These are phyloP conservation scores for Sporothrix mexicana DNA, from an alignment of 2,329 filamentous ascomycete genomes.

Conservation along the genomic window DNA sequence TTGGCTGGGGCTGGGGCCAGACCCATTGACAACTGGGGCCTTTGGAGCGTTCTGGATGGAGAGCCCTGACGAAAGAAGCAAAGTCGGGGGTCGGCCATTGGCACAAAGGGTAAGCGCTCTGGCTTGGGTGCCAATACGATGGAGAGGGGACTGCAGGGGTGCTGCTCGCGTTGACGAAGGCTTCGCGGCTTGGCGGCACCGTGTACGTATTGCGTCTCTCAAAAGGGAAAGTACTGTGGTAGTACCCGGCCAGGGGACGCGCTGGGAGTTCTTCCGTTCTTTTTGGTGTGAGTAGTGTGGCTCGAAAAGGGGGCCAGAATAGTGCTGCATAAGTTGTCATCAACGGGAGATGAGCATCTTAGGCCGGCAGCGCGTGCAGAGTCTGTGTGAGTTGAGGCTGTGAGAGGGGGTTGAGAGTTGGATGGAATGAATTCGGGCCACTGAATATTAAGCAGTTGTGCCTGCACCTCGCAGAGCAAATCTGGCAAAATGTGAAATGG, in stretches of 20 bases:
- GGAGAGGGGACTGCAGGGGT: conserved; percentile 25
- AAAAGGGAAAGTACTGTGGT: background rate
- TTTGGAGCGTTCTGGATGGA: conserved; percentile 24
- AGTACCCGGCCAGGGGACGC: conserved; percentile 8
- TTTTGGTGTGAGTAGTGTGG: background rate
- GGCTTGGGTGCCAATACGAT: conserved; percentile 26
- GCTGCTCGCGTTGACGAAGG: background rate
- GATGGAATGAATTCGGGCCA: too few relatives aligned
- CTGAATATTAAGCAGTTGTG: background rate
- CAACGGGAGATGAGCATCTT: conserved; percentile 33
- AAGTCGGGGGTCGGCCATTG: conserved; percentile 19
- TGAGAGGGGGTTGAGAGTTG: background rate
- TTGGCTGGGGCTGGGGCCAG: conserved; percentile 12
- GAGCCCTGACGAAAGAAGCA: conserved; percentile 19
- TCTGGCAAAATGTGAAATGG: too few relatives aligned
- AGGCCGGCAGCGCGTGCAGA: conserved; percentile 11
- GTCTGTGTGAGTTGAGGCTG: conserved; percentile 28
- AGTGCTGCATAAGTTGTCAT: conserved; percentile 31
- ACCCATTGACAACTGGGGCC: conserved; percentile 18
- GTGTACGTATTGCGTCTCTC: background rate
- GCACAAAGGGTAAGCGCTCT: conserved; percentile 19
- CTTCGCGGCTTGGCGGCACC: conserved; percentile 24
- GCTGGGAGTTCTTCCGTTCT: too few relatives aligned
- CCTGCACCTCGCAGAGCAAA: too few relatives aligned
- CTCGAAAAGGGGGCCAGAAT: conserved; percentile 31